A percentile compares a stretch with the other conserved stretches of the same genome.
Conservation (phyloP, 768 basidiomycete genomes). For the Lepiota brunneoincarnata region DNA sequence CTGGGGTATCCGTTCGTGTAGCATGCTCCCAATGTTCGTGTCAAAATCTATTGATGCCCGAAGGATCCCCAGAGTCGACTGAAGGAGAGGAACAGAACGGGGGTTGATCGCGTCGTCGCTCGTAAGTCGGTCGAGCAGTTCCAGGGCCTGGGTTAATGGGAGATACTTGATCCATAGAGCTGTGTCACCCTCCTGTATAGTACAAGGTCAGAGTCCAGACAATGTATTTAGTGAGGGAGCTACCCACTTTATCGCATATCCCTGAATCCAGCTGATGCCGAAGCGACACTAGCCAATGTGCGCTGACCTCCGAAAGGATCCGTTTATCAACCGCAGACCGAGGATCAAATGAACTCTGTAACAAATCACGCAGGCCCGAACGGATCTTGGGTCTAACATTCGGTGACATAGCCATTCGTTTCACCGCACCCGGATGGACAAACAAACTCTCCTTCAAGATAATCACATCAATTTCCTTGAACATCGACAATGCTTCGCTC, state of each 20-base stretch:
- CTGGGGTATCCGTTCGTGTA: conserved; percentile 29
- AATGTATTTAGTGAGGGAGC: neutral
- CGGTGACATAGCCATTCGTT: conserved; percentile 28
- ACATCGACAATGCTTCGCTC: conserved; percentile 18
- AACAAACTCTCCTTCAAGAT: conserved; percentile 41
- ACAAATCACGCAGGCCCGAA: conserved; percentile 41
- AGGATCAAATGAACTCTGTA: conserved; percentile 37
- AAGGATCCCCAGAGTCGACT: conserved; percentile 35
- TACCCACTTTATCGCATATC: neutral
- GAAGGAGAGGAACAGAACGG: conserved; percentile 22
- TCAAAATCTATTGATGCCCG: conserved; percentile 15
- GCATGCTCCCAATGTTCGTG: conserved; percentile 21
- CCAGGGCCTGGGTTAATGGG: conserved; percentile 35
- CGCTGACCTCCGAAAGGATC: conserved; percentile 36
- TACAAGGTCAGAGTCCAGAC: conserved; percentile 1
- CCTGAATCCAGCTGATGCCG: conserved; percentile 13
- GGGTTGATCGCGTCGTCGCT: conserved; percentile 7
- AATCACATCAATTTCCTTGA: conserved; percentile 29
- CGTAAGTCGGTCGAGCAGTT: conserved; percentile 39
- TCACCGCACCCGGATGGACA: conserved; percentile 28
- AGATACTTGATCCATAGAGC: conserved; percentile 60
- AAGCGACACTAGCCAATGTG: conserved; percentile 40
- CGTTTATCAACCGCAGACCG: conserved; percentile 32
- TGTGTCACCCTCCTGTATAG: conserved; percentile 21
- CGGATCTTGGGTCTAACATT: conserved; percentile 31